Evolutionary conservation across 495 filamentous ascomycete species (phyloP).

Genomic region (Filosporella fistucella): DNA sequence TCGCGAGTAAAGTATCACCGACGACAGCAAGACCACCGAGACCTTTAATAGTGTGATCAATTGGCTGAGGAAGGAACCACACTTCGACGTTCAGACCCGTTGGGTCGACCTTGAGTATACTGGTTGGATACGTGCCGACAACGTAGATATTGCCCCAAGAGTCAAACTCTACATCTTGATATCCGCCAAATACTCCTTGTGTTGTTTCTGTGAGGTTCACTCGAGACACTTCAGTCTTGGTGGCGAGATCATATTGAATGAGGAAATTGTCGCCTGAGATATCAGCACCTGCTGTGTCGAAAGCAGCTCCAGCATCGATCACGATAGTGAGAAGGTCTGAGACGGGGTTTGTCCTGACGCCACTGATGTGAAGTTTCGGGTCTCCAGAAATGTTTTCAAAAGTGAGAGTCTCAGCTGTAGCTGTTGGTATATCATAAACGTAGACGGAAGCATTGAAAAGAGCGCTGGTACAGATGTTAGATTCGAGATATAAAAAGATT

Average conservation of each 20-base stretch:
- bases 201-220: not conserved
- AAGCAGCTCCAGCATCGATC: not conserved
- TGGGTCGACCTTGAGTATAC: not conserved
- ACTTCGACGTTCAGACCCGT: not conserved
- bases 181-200: not conserved
- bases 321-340: not conserved
- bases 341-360: not conserved
- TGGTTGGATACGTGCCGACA: not conserved
- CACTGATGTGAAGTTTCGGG: not conserved
- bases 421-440: not conserved
- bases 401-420: not conserved
- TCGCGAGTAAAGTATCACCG: not conserved
- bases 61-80: not conserved
- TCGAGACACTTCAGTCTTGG: not conserved
- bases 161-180: not conserved
- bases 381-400: not conserved
- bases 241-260: not conserved
- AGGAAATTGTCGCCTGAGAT: not conserved
- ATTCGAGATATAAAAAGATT: not conserved
- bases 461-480: not conserved
- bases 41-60: not conserved
- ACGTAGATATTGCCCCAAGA: not conserved
- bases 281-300: not conserved
- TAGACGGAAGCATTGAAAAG: not conserved
- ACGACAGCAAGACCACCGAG: not conserved